Base-by-base conservation (phyloP, 2,329 filamentous ascomycete genomes). In the Colletotrichum incanum region DNA sequence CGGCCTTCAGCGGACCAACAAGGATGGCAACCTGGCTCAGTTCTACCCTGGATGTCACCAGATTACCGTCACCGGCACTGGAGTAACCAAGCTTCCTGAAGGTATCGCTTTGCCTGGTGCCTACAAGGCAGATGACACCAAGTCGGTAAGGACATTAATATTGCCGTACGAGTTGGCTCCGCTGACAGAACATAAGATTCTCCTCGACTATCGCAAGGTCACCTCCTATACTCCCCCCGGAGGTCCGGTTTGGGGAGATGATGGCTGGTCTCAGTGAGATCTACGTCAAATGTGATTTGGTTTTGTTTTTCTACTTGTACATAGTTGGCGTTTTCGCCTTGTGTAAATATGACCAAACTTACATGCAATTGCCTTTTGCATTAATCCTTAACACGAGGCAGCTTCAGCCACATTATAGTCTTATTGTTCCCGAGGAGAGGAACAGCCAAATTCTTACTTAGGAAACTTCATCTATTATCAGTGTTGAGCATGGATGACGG, bases 1-100 rank as follows among this genome's bases (percentile, higher is more conserved):
- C 72, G 88, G 87, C 7, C 82, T 90, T 62, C 87, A 89, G 78
- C 74, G 85, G 3, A 82, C 81, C n/a, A 55, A 77, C 18, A 87
- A 88, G 74, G 86, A 86, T 2, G 88, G 88, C n/a, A 59, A 73
- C 23, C 28, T 75, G 11, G 87, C 85, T 1, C 88, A 90, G 75
- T 86, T 89, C 78, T 90, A 90, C 75, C 88, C 88, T 0, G 86
- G 86, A 14, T 90, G 88, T 80, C 87, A 89, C 77, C 88, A 90
- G 78, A 82, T 90, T 31, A 81, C 88, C 76, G 85, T 90, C 31
- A 86, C 84, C 0, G 86, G 87, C 16, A 79, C 82, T 23, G 87
- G 86, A 14, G 84, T 76, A 49, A 84, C 77, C 67, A 79, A 76
- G 55, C 83, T 68, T 2, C 65, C 66, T 12, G 74, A 76, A 16